Conservation (phyloP, 164 flowering plant genomes). For the Aristolochia fimbriata region DNA sequence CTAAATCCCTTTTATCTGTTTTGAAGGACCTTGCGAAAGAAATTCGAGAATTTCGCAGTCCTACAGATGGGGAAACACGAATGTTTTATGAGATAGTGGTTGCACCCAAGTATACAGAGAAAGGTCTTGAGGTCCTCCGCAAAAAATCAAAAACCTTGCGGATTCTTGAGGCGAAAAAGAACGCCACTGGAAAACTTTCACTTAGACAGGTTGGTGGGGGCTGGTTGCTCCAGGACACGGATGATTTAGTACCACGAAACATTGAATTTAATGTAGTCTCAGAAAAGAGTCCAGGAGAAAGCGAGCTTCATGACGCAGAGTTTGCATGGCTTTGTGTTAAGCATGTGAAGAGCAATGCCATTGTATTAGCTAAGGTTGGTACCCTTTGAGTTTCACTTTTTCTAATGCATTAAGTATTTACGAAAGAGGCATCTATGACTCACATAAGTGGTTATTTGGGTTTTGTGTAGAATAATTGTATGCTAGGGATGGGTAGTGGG, state of each 20-base stretch:
- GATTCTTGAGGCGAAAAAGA: slow-evolving; percentile 83
- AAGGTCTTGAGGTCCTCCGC: slow-evolving; percentile 83
- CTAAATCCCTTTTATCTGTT: not conserved
- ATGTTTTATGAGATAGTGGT: slow-evolving; percentile 99
- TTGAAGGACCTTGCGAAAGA: slow-evolving; percentile 76
- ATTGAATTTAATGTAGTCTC: slow-evolving; percentile 56
- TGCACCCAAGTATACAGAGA: slow-evolving; percentile 78
- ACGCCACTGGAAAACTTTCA: slow-evolving; percentile 73
- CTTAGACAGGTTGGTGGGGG: slow-evolving; percentile 98
- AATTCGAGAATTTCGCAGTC: slow-evolving; percentile 91
- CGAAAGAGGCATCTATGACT: no score
- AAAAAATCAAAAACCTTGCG: slow-evolving; percentile 90
- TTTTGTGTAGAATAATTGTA: slow-evolving; percentile 65
- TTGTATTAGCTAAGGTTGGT: slow-evolving; percentile 89
- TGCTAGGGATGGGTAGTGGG: slow-evolving; percentile 99
- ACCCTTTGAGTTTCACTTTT: not conserved
- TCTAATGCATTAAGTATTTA: not conserved
- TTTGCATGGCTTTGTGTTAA: slow-evolving; percentile 98
- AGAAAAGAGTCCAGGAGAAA: slow-evolving; percentile 46
- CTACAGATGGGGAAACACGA: slow-evolving; percentile 92
- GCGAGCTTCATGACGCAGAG: slow-evolving; percentile 70
- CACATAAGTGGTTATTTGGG: not conserved
- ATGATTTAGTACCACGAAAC: slow-evolving; percentile 72
- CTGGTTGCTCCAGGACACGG: slow-evolving; percentile 92
- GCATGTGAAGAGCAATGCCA: slow-evolving; percentile 99